Base-by-base conservation (phyloP, 441 rosid species). In the Pelargonium citronellum region DNA sequence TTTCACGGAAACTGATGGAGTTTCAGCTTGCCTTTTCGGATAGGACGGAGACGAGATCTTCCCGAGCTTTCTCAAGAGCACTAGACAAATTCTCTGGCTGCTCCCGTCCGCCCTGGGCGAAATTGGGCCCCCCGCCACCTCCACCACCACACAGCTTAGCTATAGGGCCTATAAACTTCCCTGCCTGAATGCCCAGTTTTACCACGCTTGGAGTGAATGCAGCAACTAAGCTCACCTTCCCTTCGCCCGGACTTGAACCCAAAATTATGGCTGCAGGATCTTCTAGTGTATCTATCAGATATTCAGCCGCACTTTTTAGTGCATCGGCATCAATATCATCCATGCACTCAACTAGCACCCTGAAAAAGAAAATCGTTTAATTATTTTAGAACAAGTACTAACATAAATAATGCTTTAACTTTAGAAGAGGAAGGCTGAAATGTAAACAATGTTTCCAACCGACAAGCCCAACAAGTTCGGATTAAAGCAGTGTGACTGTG, bases 41-140 rank as follows among this genome's bases (percentile, higher is more conserved):
- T 64, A 93, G 70, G 65, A 80, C 67, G 0, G 85, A 80, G 60
- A 87, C 66, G 1, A 91, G 87, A 73, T 89, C 92, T 47, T 70
- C 82, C 37, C 76, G 81, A 51, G 97, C 97, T 81, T 87, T 87
- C 79, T 87, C 92, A 19, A 93, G 82, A 27, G 96, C 96, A 39
- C 69, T 78, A 13, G 82, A 30, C 71, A 91, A 86, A 71, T 89
- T 83, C 78, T 88, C 95, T 0, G 96, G 95, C 63, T 85, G 88
- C 80, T 86, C 5, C 97, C 96, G 1, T 97, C 97, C 11, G 98
- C 97, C 97, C 83, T 93, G 97, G 71, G 98, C 92, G 17, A 93
- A 93, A 79, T 87, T 91, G 12, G 96, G 91, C 74, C 88, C 83
- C 64, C 98, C 98, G 15, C 96, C 98, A 0, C 98, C 98, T 55